phyloP scores from a whole-genome alignment of 352 stramenopile species.

The Pythium monospermum region DNA sequence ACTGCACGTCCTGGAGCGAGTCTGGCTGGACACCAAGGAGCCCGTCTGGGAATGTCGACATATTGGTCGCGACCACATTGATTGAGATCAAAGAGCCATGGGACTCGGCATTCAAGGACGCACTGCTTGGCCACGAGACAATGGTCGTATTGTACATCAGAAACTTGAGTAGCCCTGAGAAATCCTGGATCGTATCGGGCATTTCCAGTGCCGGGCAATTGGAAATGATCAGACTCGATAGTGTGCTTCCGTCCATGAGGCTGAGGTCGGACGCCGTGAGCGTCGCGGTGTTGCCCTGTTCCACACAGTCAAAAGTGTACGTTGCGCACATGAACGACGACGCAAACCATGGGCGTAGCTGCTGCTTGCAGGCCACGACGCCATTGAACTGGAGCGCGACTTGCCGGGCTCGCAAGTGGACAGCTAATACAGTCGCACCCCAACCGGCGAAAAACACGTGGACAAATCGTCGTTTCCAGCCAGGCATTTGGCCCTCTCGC shows the following conservation, averaged over 20 bases:
- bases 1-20: conserved; percentile 21
- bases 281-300: conserved; percentile 22
- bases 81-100: conserved; percentile 22
- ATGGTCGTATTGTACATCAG: conserved; percentile 36
- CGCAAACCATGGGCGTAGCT: conserved; percentile 28
- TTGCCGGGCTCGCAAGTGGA: conserved; percentile 26
- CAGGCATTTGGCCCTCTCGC: conserved; percentile 11
- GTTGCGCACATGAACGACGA: conserved; percentile 28
- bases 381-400: conserved; percentile 16
- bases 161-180: conserved; percentile 28
- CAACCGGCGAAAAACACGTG: conserved; percentile 32
- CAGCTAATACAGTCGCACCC: conserved; percentile 27
- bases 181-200: conserved; percentile 22
- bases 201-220: conserved; percentile 29
- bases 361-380: conserved; percentile 27
- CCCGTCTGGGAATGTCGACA: conserved; percentile 12
- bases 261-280: conserved; percentile 18
- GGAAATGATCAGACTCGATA: conserved; percentile 28
- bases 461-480: conserved; percentile 22
- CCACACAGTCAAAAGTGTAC: conserved; percentile 32
- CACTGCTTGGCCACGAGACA: conserved; percentile 15
- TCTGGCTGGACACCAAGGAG: conserved; percentile 18
- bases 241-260: conserved; percentile 15
- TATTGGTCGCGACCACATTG: conserved; percentile 14
- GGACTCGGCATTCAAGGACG: conserved; percentile 21